Base-by-base conservation (phyloP, 345 rosid genomes). In the Cardamine occulta region DNA sequence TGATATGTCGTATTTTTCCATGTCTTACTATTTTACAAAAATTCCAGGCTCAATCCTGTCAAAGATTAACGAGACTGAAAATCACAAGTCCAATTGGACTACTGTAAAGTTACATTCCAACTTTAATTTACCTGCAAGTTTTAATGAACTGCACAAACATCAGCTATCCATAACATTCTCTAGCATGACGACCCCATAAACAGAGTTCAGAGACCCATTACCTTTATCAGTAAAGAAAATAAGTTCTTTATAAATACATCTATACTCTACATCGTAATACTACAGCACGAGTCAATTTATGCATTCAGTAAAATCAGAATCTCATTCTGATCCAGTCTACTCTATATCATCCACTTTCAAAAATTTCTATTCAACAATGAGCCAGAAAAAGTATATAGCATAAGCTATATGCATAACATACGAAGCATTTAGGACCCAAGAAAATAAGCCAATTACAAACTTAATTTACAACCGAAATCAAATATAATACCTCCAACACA, bases 401-500 rank as follows among this genome's bases (percentile, higher is more conserved):
- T 28, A 55, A 47, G 44, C 52, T 45, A 40, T n/a, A 19, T 59
- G 54, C n/a, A 51, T 49, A 42, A 13, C 77, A 72, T 55, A 76
- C 12, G 19, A 37, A 64, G 39, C 28, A 74, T 49, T 62, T 35
- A 53, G 31, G 35, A 68, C 58, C 44, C 52, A 34, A 21, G 18
- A 21, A 60, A 31, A 51, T 4, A 51, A 58, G 74, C 2, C 24
- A 57, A 62, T 24, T 57, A 37, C 58, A 69, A 49, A 48, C 63
- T 59, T 56, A 63, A 44, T 26, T 42, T 28, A 44, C 39, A 70
- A 44, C 35, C 54, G 29, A 60, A 64, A 51, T 47, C 39, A 67
- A 61, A 9, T 45, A 51, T 61, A 66, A 75, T 82, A 91, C 97
- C 97, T 84, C 86, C 91, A 70, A 90, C 52, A 81, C 80, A 83